These are phyloP conservation scores for Fermentozyma sake DNA, from an alignment of 1,139 yeast species.

Conservation along the genomic window DNA sequence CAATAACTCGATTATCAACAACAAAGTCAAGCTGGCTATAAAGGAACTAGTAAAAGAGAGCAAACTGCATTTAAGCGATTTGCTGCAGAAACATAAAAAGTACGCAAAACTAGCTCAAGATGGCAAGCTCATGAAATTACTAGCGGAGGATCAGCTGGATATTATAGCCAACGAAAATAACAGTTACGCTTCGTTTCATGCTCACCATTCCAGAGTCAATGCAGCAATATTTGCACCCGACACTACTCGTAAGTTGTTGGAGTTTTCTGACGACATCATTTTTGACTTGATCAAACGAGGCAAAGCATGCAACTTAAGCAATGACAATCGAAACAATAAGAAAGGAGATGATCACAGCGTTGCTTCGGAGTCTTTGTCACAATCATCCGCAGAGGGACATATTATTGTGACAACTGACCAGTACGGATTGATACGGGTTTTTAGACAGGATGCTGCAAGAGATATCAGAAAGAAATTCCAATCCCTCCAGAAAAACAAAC, in stretches of 20 bases:
- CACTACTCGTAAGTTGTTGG: conserved; percentile 59
- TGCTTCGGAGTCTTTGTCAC: no score
- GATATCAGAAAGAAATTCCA: conserved; percentile 22
- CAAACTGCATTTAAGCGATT: conserved; percentile 29
- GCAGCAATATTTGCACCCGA: conserved; percentile 78
- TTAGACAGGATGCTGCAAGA: conserved; percentile 72
- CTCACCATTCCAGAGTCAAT: conserved; percentile 70
- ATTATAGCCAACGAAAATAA: conserved; percentile 44
- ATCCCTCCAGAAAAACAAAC: conserved; percentile 1
- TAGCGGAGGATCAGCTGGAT: conserved; percentile 21
- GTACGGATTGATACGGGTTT: conserved; percentile 68
- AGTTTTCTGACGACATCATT: conserved; percentile 73
- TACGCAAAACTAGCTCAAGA: conserved; percentile 29
- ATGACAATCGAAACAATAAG: no score
- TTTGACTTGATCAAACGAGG: conserved; percentile 51
- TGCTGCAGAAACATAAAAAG: conserved; percentile 27
- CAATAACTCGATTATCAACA: conserved; percentile 37
- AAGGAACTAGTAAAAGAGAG: conserved; percentile 35
- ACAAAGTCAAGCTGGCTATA: conserved; percentile 29
- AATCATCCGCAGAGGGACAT: conserved; percentile 32
- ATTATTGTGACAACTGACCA: conserved; percentile 77
- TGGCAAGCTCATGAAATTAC: conserved; percentile 27
- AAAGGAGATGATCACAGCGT: no score
- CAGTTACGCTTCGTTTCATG: conserved; percentile 67
- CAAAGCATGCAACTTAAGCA: conserved; percentile 5